These are phyloP conservation scores for Leptographium flavum DNA, from an alignment of 2,329 filamentous ascomycete species.

Conservation along the genomic window DNA sequence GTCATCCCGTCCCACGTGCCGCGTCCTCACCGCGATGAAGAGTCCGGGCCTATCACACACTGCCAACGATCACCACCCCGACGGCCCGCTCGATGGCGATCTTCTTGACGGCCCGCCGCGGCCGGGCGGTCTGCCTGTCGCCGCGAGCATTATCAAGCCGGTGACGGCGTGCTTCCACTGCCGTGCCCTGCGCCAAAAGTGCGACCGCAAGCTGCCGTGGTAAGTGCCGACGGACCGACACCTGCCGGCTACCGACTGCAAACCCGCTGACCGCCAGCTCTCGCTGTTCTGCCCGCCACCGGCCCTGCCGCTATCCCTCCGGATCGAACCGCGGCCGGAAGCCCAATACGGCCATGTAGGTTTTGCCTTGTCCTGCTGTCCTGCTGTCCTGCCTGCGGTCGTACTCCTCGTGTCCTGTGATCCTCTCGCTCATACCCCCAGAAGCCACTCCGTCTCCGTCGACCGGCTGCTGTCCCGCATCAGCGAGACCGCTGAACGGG, in stretches of 20 bases:
- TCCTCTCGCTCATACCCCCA: too few relatives aligned
- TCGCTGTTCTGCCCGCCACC: constrained; percentile 5
- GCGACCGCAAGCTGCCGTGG: constrained; percentile 11
- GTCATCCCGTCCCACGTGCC: too few relatives aligned
- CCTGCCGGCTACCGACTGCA: too few relatives aligned
- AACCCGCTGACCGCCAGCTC: constrained; percentile 1
- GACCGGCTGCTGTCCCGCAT: constrained; percentile 14
- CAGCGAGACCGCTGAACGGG: constrained; percentile 12
- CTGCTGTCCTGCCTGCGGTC: background rate
- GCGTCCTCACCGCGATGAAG: background rate
- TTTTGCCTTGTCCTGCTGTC: background rate
- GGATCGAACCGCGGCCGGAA: constrained; percentile 12
- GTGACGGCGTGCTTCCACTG: constrained; percentile 12
- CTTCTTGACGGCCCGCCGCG: background rate
- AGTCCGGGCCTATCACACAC: background rate
- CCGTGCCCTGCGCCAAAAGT: constrained; percentile 9
- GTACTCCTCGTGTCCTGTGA: background rate
- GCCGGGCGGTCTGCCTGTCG: background rate
- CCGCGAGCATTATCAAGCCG: constrained; percentile 3
- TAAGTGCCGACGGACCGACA: too few relatives aligned
- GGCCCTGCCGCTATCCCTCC: constrained; percentile 10
- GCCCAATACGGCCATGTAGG: constrained; percentile 11
- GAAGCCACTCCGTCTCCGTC: constrained; percentile 12
- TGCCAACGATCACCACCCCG: background rate
- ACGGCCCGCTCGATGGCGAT: background rate